Evolutionary conservation across 495 filamentous ascomycete genomes (phyloP).

Genomic region (Penicillium paxilli): DNA sequence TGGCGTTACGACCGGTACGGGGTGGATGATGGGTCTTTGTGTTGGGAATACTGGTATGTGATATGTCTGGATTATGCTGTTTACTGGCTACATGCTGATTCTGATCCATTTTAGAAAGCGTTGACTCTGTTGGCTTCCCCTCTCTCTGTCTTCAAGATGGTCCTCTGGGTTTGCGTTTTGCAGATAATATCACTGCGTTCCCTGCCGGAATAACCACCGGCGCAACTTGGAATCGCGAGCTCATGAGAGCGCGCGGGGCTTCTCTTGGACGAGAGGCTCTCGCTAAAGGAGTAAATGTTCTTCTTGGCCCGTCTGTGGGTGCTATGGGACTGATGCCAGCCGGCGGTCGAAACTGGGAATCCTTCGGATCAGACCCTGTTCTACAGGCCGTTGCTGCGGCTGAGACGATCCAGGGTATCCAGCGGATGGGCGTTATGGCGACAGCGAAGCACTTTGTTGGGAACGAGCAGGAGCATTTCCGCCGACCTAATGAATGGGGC

Average conservation of each 20-base stretch:
- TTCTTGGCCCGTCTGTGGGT: conserved; percentile 77
- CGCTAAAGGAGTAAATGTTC: conserved; percentile 69
- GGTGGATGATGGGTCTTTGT: conserved; percentile 87
- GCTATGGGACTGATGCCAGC: conserved; percentile 78
- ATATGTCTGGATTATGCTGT: too few relatives aligned
- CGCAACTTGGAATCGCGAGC: conserved; percentile 80
- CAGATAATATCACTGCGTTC: conserved; percentile 74
- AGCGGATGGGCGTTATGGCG: conserved; percentile 78
- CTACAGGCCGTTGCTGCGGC: conserved; percentile 67
- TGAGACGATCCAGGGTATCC: conserved; percentile 73
- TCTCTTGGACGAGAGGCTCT: conserved; percentile 71
- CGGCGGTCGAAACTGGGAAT: conserved; percentile 92
- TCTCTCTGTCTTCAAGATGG: conserved; percentile 89
- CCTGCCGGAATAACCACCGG: conserved; percentile 85
- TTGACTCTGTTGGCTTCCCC: conserved; percentile 72
- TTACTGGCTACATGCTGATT: not conserved
- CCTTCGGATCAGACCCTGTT: conserved; percentile 77
- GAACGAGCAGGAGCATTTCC: conserved; percentile 89
- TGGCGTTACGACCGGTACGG: conserved; percentile 89
- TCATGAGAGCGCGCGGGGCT: conserved; percentile 71
- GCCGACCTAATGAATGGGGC: conserved; percentile 73
- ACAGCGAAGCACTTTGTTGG: conserved; percentile 79
- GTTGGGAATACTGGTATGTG: conserved; percentile 78
- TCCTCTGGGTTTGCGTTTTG: conserved; percentile 76
- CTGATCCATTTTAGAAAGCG: conserved; percentile 52